These are phyloP conservation scores for Mortierella sp. DNA, from an alignment of 371 early-diverging fungal species.

Conservation along the genomic window DNA sequence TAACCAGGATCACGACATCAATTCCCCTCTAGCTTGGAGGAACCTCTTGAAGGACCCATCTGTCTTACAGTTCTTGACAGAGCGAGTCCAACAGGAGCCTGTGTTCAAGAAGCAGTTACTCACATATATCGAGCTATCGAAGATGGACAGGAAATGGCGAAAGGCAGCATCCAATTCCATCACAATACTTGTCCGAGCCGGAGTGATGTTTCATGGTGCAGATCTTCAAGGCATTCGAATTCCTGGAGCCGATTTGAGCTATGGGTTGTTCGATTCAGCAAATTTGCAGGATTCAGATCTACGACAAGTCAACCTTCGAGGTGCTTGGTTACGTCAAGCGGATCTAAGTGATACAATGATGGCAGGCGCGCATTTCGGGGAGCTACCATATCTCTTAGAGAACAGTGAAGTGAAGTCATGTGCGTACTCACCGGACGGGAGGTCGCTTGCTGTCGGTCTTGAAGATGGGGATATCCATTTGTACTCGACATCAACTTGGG, in stretches of 20 bases:
- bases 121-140: slow-evolving; percentile 5
- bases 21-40: slow-evolving; percentile 12
- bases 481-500: neutral
- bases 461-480: neutral
- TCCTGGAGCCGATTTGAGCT: slow-evolving; percentile 11
- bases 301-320: slow-evolving; percentile 5
- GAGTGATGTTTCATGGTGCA: slow-evolving; percentile 3
- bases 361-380: slow-evolving; percentile 11
- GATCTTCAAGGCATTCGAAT: slow-evolving; percentile 12
- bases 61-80: slow-evolving; percentile 10
- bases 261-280: slow-evolving; percentile 10
- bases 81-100: slow-evolving; percentile 10
- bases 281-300: slow-evolving; percentile 6
- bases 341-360: slow-evolving; percentile 6
- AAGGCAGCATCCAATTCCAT: slow-evolving; percentile 22
- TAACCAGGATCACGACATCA: neutral
- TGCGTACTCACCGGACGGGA: slow-evolving; percentile 7
- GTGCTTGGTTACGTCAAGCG: slow-evolving; percentile 12
- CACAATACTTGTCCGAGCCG: slow-evolving; percentile 18
- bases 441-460: slow-evolving; percentile 5
- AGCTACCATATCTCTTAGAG: slow-evolving; percentile 5
- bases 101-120: slow-evolving; percentile 5
- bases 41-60: slow-evolving; percentile 17
- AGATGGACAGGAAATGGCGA: neutral
- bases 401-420: neutral